Percentiles rank a stretch among this genome's conserved stretches.
Conservation (phyloP, 163 green algal species). For the Coccomyxa subellipsoidea region DNA sequence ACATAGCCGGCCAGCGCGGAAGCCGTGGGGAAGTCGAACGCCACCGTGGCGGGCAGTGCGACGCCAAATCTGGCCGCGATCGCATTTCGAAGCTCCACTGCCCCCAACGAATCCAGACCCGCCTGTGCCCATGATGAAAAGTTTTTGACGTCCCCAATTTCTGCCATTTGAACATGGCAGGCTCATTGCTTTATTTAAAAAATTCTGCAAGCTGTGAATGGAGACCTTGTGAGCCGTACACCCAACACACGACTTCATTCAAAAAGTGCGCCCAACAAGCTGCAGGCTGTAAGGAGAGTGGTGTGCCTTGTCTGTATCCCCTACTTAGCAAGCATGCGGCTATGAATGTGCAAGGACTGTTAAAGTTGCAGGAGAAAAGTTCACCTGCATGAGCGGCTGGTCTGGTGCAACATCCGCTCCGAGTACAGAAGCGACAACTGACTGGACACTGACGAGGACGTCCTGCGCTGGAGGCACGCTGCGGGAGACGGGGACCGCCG, state of each 20-base stretch:
- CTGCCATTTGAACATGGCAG: too few relatives aligned
- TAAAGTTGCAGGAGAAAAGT: not conserved
- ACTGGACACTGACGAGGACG: not conserved
- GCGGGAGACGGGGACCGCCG: not conserved
- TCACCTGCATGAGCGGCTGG: slow-evolving; percentile 36
- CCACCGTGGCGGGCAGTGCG: slow-evolving; percentile 67
- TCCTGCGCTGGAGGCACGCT: not conserved
- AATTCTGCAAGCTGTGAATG: too few relatives aligned
- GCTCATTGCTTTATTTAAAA: too few relatives aligned
- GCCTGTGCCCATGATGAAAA: slow-evolving; percentile 39
- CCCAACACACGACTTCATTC: not conserved
- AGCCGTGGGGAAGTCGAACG: slow-evolving; percentile 88
- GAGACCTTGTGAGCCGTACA: too few relatives aligned
- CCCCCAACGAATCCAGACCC: slow-evolving; percentile 27
- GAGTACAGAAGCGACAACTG: not conserved
- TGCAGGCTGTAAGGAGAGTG: too few relatives aligned
- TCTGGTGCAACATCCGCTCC: not conserved
- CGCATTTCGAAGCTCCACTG: slow-evolving; percentile 55
- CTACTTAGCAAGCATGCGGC: too few relatives aligned
- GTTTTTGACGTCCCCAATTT: too few relatives aligned
- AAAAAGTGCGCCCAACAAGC: not conserved
- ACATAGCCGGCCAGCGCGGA: slow-evolving; percentile 36
- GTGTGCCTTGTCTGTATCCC: too few relatives aligned
- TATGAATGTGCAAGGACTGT: too few relatives aligned
- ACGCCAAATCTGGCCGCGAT: slow-evolving; percentile 54